Evolutionary conservation across 2,329 filamentous ascomycete species (phyloP).

Genomic region (Phialocephala subalpina): DNA sequence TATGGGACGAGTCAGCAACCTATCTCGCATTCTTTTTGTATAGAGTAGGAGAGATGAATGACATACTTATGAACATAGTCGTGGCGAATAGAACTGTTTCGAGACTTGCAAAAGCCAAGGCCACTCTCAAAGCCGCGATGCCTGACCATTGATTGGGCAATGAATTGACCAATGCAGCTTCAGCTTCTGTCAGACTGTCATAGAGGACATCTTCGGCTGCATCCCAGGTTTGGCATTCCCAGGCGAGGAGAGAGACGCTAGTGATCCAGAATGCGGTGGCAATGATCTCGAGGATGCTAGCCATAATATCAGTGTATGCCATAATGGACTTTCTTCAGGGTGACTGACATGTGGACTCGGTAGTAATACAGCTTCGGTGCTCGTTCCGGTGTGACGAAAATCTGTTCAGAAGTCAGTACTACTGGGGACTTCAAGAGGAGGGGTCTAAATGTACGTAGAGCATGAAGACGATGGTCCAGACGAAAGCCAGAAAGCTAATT

Average conservation of each 20-base stretch:
- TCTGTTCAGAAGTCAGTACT: constrained; percentile 4
- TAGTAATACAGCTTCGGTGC: constrained; percentile 21
- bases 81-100: constrained; percentile 12
- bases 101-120: constrained; percentile 11
- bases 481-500: constrained; percentile 22
- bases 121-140: constrained; percentile 19
- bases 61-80: constrained; percentile 21
- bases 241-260: constrained; percentile 20
- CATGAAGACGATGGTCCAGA: constrained; percentile 23
- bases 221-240: constrained; percentile 29
- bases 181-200: constrained; percentile 5
- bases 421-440: too few species aligned
- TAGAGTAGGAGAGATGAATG: constrained; percentile 22
- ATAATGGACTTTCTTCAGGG: not conserved
- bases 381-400: constrained; percentile 18
- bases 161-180: constrained; percentile 13
- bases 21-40: too few species aligned
- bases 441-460: constrained; percentile 16
- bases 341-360: constrained; percentile 24
- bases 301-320: not conserved
- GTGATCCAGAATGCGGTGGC: constrained; percentile 22
- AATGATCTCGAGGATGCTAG: constrained; percentile 19
- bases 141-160: constrained; percentile 21
- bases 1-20: not conserved
- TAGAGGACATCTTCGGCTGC: constrained; percentile 16